Percentiles rank a stretch among this genome's conserved stretches.
Evolutionary conservation across 805 yeast genomes (phyloP).

Genomic region (Saturnispora hagleri): DNA sequence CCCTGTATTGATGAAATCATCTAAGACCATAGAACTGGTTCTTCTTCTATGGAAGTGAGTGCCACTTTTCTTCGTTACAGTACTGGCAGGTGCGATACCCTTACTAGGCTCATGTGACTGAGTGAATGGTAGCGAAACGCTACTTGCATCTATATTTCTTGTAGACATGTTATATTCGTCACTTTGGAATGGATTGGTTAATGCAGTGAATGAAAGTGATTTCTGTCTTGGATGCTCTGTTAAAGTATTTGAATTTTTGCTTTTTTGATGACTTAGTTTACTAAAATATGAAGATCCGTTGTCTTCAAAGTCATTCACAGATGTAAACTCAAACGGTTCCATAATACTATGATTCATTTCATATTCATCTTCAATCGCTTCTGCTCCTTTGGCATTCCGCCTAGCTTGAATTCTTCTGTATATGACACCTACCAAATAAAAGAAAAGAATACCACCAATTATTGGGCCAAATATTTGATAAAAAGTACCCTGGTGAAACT

Average conservation of each 20-base stretch:
- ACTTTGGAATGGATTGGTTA: background rate
- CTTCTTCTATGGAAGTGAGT: conserved; percentile 19
- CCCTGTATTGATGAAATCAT: conserved; percentile 24
- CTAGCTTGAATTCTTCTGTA: conserved; percentile 19
- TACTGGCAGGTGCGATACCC: conserved; percentile 8
- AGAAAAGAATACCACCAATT: conserved; percentile 16
- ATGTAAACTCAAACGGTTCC: conserved; percentile 6
- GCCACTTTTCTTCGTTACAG: conserved; percentile 10
- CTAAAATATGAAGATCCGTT: background rate
- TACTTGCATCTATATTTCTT: background rate
- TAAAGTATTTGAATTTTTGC: background rate
- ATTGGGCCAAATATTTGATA: conserved; percentile 23
- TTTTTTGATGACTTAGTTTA: conserved; percentile 1
- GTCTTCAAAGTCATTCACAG: background rate
- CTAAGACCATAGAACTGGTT: conserved; percentile 19
- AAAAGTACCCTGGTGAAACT: conserved; percentile 20
- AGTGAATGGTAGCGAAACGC: conserved; percentile 5
- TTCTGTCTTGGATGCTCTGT: background rate
- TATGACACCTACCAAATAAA: conserved; percentile 17
- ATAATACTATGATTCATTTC: conserved; percentile 6
- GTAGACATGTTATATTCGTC: background rate
- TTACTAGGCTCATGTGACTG: conserved; percentile 19
- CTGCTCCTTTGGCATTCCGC: conserved; percentile 16
- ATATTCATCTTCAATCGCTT: conserved; percentile 11
- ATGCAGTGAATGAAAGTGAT: background rate